Base-by-base conservation (phyloP, 495 filamentous ascomycete species). In the Sabuloglossum arenarium region DNA sequence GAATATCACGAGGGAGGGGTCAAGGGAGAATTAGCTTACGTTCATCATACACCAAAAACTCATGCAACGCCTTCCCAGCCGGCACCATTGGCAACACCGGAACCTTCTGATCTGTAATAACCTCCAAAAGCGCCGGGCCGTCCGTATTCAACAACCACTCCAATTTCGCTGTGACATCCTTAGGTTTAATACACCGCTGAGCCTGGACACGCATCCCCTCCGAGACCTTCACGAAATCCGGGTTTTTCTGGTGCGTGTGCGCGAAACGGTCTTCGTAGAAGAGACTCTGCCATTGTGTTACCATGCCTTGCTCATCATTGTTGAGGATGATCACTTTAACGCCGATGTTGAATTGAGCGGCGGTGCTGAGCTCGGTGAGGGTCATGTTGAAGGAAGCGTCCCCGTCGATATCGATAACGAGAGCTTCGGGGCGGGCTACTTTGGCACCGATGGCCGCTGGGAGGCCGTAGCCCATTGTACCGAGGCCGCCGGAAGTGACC, bases 331-430 rank as follows among this genome's bases (percentile, higher is more conserved):
- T 81, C 52, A 96, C 72, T 73, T 96, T 96, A 66, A 91, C 80
- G 50, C 82, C 87, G 65, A 95, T 90, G 68, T 89, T 82, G 73
- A 94, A 95, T 66, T 96, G 87, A 16, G 79, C 76, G 23, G 85
- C 86, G 0, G 90, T 95, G n/a, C 79, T 79, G 56, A 97, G 75
- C 68, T 96, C 90, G 6, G 86, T 88, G 50, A 94, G 73, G 25
- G 90, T 94, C 90, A 97, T 97, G 70, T 80, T 80, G 71, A 96
- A 94, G n/a, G 87, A 94, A 29, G 90, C 88, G 67, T 96, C 89
- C 55, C 89, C 90, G 65, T 95, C 89, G 62, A 97, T 89, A 64
- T 97, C 88, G 61, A 94, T 82, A 56, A 96, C 89, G 50, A 93
- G 75, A 42, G 80, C 75, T 32, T 94, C 86, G 0, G 89, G 87